Base-by-base conservation (phyloP, 129 eudicot genomes). In the Tanacetum coccineum region DNA sequence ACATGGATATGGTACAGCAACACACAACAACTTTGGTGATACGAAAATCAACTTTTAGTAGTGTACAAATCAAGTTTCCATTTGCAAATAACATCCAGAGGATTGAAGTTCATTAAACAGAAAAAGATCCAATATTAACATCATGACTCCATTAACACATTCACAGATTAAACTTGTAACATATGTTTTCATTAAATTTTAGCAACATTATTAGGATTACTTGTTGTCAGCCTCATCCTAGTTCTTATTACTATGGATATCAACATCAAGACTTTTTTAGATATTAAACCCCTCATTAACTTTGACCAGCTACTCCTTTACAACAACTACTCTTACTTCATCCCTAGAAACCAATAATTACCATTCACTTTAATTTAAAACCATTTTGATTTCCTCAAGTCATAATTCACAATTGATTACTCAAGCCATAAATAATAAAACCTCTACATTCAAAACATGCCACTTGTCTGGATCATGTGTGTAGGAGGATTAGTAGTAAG, bases 261-360 rank as follows among this genome's bases (percentile, higher is more conserved):
- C 54, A 62, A 72, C 36, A 48, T 49, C 45, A 62, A 72, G 4
- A 42, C n/a, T 53, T n/a, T 36, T 52, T 63, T 50, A 52, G 32
- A 40, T 32, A 39, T 30, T 40, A 21, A 65, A 44, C 47, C n/a
- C 73, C 64, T 13, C 70, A 15, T 20, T 53, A 40, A 73, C 48
- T 40, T 75, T 60, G n/a, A 60, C 69, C 79, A 36, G 60, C 58
- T 56, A 39, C 4, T n/a, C 60, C 68, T 69, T 20, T 13, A 55
- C 13, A 56, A 13, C 59, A 42, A 56, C 59, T 54, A 45, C 65
- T 53, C 53, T 73, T 21, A 65, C 28, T 66, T 30, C 17, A 12
- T 44, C 15, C 62, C 21, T 11, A 52, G 51, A 22, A 20, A 6
- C 61, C 63, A 59, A 59, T 20, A 58, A 54, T 40, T 55, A 42